Evolutionary conservation across 78 protist genomes (phyloP), one percentile per base, ranked within the genome.

Genomic region (Tieghemostelium lacteum): DNA sequence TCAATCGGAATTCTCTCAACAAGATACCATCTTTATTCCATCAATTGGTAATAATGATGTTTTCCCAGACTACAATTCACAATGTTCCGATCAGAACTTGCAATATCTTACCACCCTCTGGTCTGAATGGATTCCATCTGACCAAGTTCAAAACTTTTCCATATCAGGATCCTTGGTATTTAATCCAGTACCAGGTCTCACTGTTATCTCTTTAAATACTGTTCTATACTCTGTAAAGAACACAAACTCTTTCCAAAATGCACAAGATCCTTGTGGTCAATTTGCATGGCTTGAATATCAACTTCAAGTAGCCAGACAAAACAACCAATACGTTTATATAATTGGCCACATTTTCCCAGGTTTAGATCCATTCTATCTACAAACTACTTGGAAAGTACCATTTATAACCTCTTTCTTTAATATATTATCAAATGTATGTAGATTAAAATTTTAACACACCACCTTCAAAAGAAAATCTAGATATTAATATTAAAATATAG

Each of bases 321-420:
- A 62, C 24, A 75, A 34, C 14, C 22, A 55, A 20, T 36, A 55
- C 14, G 89, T 83, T 34, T 83, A 83, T 39, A 83, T 83, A 17
- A 83, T 83, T 40, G 89, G 89, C 10, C 89, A 83, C 42, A 83
- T 83, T 24, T 83, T 63, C 70, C 89, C 89, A 58, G 89, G 89
- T 26, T 69, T 83, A 39, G 89, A 83, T 83, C 89, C 89, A 62
- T 83, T 83, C 49, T 83, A 40, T 29, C 33, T 67, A 42, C n/a
- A 20, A 28, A 71, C 58, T 6, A 67, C 73, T 29, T 83, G 89
- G 89, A 58, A 37, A 20, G 1, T 29, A 26, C 4, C 19, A 14
- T 83, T 63, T 69, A 49, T 52, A 36, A 29, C 60, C 28, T 14
- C 42, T 3, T 78, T 78, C 40, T 78, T 64, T 55, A 45, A 78